These are phyloP conservation scores for Candida chauliodis DNA, from an alignment of 805 yeast genomes.

Conservation along the genomic window DNA sequence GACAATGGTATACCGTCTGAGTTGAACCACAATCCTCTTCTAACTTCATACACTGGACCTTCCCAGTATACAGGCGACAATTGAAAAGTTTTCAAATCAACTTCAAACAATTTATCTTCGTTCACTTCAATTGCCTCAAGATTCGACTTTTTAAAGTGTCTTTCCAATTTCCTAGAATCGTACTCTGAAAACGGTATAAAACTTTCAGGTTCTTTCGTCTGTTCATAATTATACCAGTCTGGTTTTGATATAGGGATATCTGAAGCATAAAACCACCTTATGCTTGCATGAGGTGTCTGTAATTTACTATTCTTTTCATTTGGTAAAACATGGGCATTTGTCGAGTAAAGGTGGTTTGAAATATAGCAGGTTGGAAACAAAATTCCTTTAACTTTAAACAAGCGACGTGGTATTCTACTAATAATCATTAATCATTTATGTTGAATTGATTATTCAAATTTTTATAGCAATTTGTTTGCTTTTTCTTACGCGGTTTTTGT, in stretches of 20 bases:
- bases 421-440: slow-evolving; percentile 1
- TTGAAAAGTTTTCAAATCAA: slow-evolving; percentile 52
- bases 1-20: slow-evolving; percentile 54
- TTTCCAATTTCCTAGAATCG: slow-evolving; percentile 65
- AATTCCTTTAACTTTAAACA: neutral
- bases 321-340: slow-evolving; percentile 43
- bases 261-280: slow-evolving; percentile 79
- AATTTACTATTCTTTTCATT: slow-evolving; percentile 54
- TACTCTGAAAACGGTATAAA: slow-evolving; percentile 63
- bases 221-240: slow-evolving; percentile 49
- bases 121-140: slow-evolving; percentile 52
- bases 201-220: slow-evolving; percentile 48
- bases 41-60: slow-evolving; percentile 78
- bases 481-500: neutral
- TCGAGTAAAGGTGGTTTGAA: neutral
- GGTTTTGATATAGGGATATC: slow-evolving; percentile 76
- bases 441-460: neutral
- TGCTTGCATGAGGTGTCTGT: slow-evolving; percentile 10
- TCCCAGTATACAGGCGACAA: slow-evolving; percentile 80
- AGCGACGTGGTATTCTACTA: neutral
- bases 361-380: neutral
- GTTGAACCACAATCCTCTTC: slow-evolving; percentile 84
- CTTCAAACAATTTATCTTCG: slow-evolving; percentile 78
- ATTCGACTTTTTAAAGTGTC: slow-evolving; percentile 6
- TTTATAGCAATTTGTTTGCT: neutral